phyloP scores from a whole-genome alignment of 2,329 filamentous ascomycete genomes.

The Beauveria scarabaeidicola region DNA sequence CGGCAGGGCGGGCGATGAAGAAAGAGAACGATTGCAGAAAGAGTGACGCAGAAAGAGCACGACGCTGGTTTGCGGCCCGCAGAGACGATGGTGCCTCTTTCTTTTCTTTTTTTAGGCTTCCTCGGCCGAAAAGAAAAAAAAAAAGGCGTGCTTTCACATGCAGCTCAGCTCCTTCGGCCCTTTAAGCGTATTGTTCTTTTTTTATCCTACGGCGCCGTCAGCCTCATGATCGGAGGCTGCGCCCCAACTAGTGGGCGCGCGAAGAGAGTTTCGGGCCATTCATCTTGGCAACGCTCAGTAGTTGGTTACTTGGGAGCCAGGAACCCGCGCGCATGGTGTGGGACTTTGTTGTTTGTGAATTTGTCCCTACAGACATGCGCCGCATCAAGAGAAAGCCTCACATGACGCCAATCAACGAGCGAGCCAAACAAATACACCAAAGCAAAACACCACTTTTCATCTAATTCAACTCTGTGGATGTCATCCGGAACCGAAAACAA shows the following conservation, averaged over 20 bases:
- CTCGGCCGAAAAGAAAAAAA: background rate
- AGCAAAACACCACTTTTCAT: background rate
- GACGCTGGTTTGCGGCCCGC: too few relatives aligned
- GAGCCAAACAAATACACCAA: background rate
- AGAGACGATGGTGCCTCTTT: background rate
- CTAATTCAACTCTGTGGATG: background rate
- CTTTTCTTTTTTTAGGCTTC: too few relatives aligned
- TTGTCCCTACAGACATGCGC: background rate
- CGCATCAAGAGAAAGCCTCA: too few relatives aligned
- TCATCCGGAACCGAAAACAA: background rate
- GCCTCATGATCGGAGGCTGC: background rate
- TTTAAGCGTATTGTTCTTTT: background rate
- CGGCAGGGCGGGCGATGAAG: slow-evolving; percentile 11
- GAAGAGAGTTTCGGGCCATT: background rate
- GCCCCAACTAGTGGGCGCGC: background rate
- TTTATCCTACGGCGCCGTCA: background rate
- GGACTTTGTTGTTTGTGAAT: background rate
- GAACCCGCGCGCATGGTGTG: too few relatives aligned
- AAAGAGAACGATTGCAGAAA: too few relatives aligned
- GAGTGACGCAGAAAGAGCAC: slow-evolving; percentile 2
- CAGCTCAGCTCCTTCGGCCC: background rate
- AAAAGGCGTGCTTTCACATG: background rate
- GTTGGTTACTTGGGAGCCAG: background rate
- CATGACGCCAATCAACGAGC: background rate
- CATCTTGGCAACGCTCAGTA: background rate